Conservation (phyloP, 768 basidiomycete species). For the Trametes maxima region DNA sequence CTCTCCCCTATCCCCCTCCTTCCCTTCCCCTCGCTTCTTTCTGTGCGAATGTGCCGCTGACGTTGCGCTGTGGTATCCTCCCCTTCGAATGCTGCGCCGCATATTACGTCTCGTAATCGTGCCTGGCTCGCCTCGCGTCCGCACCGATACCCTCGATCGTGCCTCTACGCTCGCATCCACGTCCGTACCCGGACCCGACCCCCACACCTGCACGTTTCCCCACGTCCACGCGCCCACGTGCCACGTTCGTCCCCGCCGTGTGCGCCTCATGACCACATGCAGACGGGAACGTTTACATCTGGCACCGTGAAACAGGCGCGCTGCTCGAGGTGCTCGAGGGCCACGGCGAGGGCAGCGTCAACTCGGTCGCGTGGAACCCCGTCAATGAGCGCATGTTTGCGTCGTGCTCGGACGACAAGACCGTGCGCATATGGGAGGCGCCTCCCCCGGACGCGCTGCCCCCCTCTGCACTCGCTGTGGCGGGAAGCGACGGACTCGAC, state of each 20-base stretch:
- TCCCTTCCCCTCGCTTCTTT: neutral
- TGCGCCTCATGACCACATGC: neutral
- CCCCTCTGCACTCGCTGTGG: constrained; percentile 3
- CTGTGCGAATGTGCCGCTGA: neutral
- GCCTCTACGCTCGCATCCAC: neutral
- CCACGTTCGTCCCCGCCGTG: neutral
- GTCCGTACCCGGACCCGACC: neutral
- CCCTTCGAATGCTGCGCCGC: neutral
- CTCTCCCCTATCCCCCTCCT: neutral
- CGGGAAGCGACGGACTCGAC: neutral
- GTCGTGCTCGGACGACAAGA: constrained; percentile 91
- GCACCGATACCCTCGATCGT: no score
- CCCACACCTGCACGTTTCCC: neutral
- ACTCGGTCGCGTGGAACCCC: constrained; percentile 97
- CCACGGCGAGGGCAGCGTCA: constrained; percentile 89
- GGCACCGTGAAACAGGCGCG: constrained; percentile 85
- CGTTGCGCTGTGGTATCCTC: neutral
- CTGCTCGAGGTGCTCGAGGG: constrained; percentile 88
- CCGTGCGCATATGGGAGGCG: constrained; percentile 87
- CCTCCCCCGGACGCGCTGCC: constrained; percentile 18
- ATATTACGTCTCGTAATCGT: neutral
- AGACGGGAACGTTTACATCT: constrained; percentile 95
- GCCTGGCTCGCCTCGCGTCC: no score
- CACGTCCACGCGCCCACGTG: neutral
- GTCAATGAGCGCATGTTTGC: constrained; percentile 90